These are phyloP conservation scores for Aspergillus uvarum DNA, from an alignment of 2,329 filamentous ascomycete genomes.

Conservation along the genomic window DNA sequence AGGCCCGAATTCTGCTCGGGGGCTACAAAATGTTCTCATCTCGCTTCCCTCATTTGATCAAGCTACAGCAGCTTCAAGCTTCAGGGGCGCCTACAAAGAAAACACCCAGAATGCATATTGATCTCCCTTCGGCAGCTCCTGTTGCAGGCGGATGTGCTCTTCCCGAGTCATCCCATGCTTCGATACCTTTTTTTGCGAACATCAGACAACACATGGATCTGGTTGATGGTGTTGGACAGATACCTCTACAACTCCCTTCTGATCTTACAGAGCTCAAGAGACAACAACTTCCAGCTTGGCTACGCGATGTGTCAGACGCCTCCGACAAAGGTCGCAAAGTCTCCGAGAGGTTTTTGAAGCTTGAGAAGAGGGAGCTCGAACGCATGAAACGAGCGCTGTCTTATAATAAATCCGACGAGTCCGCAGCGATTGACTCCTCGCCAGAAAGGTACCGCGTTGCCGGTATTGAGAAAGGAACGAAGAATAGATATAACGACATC, in stretches of 20 bases:
- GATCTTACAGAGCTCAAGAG: constrained; percentile 49
- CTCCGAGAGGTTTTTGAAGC: constrained; percentile 76
- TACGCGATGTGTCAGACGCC: constrained; percentile 65
- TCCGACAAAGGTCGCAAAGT: constrained; percentile 75
- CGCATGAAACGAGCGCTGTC: constrained; percentile 86
- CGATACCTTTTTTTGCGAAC: constrained; percentile 91
- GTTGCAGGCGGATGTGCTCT: constrained; percentile 89
- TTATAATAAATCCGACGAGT: constrained; percentile 58
- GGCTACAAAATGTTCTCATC: constrained; percentile 75
- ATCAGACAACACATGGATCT: constrained; percentile 97
- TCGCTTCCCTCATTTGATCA: constrained; percentile 57
- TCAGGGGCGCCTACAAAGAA: constrained; percentile 43
- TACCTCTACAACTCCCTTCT: constrained; percentile 60
- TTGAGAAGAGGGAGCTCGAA: constrained; percentile 81
- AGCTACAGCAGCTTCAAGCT: constrained; percentile 25
- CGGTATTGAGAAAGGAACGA: constrained; percentile 88
- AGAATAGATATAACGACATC: constrained; percentile 98
- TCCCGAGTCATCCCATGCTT: constrained; percentile 63
- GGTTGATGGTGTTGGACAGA: constrained; percentile 86
- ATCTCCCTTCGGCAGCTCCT: constrained; percentile 61
- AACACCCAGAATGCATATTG: constrained; percentile 53
- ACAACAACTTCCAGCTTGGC: constrained; percentile 70
- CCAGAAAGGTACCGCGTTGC: constrained; percentile 68
- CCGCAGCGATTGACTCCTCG: constrained; percentile 40
- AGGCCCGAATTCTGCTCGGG: constrained; percentile 72